Evolutionary conservation across 2,329 filamentous ascomycete species (phyloP).

Genomic region (Tolypocladium sp.): DNA sequence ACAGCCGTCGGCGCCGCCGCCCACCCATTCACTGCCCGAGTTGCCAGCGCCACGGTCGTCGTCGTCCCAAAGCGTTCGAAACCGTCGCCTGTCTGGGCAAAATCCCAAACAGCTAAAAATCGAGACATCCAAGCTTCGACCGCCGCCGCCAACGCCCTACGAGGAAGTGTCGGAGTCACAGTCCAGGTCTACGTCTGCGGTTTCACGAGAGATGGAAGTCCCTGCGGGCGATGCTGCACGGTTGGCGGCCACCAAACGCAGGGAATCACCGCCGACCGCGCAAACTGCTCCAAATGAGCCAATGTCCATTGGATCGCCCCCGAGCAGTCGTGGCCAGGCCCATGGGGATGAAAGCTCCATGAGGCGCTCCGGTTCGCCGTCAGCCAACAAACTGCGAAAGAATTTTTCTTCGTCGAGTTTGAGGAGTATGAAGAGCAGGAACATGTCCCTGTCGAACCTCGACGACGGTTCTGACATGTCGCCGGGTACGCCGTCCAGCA

Average conservation of each 20-base stretch:
- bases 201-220: conserved; percentile 1
- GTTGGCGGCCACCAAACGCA: not conserved
- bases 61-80: conserved; percentile 51
- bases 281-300: conserved; percentile 18
- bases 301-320: conserved; percentile 18
- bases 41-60: conserved; percentile 24
- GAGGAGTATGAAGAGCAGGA: conserved; percentile 63
- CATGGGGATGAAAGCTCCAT: conserved; percentile 28
- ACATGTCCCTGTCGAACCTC: conserved; percentile 56
- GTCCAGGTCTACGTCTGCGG: not conserved
- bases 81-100: conserved; percentile 69
- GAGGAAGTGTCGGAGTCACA: conserved; percentile 1
- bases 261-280: conserved; percentile 14
- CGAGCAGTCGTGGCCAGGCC: conserved; percentile 19
- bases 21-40: conserved; percentile 36
- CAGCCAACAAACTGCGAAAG: conserved; percentile 44
- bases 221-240: conserved; percentile 1
- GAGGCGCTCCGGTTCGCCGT: conserved; percentile 43
- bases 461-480: conserved; percentile 59
- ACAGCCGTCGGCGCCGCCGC: conserved; percentile 33
- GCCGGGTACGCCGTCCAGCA: conserved; percentile 65
- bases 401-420: conserved; percentile 64
- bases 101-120: conserved; percentile 81
- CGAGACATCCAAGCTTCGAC: conserved; percentile 50
- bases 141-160: conserved; percentile 9